Conservation (phyloP, 257 asterid species). For the Nicotiana paniculata region DNA sequence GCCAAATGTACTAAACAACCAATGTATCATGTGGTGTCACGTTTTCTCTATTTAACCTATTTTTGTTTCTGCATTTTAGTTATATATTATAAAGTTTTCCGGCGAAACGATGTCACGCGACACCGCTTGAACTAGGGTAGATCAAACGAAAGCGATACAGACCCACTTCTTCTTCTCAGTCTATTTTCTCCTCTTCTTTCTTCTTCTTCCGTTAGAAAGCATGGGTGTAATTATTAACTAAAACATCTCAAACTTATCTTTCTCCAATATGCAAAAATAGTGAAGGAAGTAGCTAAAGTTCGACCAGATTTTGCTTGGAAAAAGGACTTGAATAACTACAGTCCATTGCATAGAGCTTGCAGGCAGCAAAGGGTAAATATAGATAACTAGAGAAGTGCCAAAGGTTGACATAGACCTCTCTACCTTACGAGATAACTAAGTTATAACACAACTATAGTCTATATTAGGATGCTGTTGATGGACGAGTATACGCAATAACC, state of each 20-base stretch:
- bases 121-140: too few relatives aligned
- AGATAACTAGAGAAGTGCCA: constrained; percentile 31
- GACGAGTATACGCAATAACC: constrained; percentile 14
- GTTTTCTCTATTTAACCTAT: too few relatives aligned
- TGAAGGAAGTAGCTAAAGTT: constrained; percentile 32
- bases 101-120: too few relatives aligned
- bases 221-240: too few relatives aligned
- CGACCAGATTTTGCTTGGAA: constrained; percentile 42
- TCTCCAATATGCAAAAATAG: constrained; percentile 21
- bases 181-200: too few relatives aligned
- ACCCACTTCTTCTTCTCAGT: too few relatives aligned
- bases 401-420: constrained; percentile 40
- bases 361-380: constrained; percentile 41
- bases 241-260: not conserved
- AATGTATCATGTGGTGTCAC: too few relatives aligned
- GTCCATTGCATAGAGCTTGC: constrained; percentile 40
- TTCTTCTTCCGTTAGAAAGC: too few relatives aligned
- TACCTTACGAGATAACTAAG: constrained; percentile 26
- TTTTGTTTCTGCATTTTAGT: too few relatives aligned
- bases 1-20: too few relatives aligned
- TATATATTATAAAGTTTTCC: too few relatives aligned
- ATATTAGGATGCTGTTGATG: constrained; percentile 37
- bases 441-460: constrained; percentile 42
- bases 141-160: too few relatives aligned
- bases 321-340: constrained; percentile 23